phyloP scores from a whole-genome alignment of 2,329 filamentous ascomycete genomes.

The Pseudohalonectria lignicola region DNA sequence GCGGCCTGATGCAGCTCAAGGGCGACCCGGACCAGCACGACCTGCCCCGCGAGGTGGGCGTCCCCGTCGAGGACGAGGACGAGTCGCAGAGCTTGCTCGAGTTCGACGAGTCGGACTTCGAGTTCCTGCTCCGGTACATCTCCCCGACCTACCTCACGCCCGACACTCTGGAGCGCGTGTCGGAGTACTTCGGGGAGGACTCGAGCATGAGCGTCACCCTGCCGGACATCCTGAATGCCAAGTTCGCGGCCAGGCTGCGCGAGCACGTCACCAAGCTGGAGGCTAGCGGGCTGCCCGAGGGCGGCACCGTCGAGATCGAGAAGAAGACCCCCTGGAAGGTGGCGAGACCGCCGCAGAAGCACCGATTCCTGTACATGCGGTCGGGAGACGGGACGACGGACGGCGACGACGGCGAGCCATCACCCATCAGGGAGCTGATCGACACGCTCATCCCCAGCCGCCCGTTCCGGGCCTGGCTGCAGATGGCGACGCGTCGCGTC shows the following conservation, averaged over 20 bases:
- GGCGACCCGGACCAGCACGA: conserved; percentile 88
- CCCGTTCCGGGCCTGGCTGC: conserved; percentile 83
- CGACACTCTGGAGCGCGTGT: conserved; percentile 75
- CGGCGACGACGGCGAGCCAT: conserved; percentile 23
- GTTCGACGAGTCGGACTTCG: conserved; percentile 69
- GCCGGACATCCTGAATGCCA: conserved; percentile 64
- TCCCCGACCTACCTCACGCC: conserved; percentile 84
- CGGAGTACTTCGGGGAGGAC: conserved; percentile 68
- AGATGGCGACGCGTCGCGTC: conserved; percentile 65
- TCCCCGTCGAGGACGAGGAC: conserved; percentile 23
- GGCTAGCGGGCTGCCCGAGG: conserved; percentile 28
- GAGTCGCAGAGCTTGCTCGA: conserved; percentile 31
- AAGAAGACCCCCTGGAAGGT: conserved; percentile 56
- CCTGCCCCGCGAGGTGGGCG: conserved; percentile 54
- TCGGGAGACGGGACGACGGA: conserved; percentile 20
- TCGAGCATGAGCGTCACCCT: conserved; percentile 68
- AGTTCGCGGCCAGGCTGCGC: conserved; percentile 63
- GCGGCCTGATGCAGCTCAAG: conserved; percentile 84
- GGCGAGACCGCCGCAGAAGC: conserved; percentile 86
- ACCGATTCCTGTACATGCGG: conserved; percentile 79
- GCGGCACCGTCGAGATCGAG: conserved; percentile 42
- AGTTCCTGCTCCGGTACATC: conserved; percentile 85
- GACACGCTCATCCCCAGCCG: conserved; percentile 73
- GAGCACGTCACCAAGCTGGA: conserved; percentile 61
- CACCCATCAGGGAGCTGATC: conserved; percentile 65